Percentiles rank a stretch among this genome's conserved stretches.
phyloP scores from a whole-genome alignment of 345 rosid genomes.

The Salix exigua region DNA sequence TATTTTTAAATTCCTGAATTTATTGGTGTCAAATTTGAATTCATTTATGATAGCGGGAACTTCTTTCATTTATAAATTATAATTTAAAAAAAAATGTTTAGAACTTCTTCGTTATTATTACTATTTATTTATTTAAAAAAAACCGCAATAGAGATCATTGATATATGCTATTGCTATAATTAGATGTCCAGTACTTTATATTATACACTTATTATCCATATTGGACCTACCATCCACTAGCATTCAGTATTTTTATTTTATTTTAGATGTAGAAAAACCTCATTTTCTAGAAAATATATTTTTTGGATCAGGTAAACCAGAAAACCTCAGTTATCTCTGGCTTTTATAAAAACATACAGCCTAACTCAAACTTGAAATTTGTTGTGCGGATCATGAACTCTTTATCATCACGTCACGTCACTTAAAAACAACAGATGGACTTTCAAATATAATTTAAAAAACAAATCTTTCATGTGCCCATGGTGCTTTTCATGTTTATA shows the following conservation, averaged over 20 bases:
- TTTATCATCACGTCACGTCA: accelerated
- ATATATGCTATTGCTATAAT: background rate
- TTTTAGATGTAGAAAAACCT: no score
- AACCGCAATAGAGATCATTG: background rate
- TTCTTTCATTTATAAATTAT: no score
- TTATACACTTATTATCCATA: background rate
- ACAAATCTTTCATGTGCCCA: no score
- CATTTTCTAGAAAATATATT: accelerated
- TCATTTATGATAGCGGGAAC: conserved; percentile 21
- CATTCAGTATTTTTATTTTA: no score
- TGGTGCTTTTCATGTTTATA: no score
- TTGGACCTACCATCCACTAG: background rate
- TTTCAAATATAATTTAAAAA: no score
- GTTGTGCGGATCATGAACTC: accelerated
- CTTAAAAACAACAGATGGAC: no score
- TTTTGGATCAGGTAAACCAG: no score
- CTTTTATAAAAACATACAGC: accelerated
- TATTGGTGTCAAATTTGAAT: conserved; percentile 19
- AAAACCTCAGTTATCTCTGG: accelerated
- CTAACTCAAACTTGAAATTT: accelerated
- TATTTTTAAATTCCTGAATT: background rate
- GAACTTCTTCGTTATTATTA: no score
- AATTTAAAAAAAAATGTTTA: no score
- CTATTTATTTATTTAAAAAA: no score
- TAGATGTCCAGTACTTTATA: background rate